Evolutionary conservation across 2,329 filamentous ascomycete species (phyloP).

Genomic region (Ceratocystis lukuohia): DNA sequence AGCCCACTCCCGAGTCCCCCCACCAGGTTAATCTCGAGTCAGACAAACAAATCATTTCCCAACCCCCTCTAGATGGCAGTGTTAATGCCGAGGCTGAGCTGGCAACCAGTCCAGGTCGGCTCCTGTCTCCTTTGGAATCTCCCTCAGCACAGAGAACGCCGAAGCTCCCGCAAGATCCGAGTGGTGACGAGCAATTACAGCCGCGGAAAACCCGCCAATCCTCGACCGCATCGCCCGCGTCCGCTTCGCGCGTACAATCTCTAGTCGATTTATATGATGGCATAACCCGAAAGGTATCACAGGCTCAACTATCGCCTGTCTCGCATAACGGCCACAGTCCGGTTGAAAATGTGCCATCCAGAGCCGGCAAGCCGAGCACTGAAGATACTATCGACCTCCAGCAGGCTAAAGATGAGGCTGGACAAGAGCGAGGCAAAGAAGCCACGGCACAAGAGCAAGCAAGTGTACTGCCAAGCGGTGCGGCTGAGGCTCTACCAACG

Average conservation of each 20-base stretch:
- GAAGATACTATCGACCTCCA: neutral
- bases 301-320: neutral
- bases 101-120: neutral
- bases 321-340: neutral
- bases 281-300: constrained; percentile 25
- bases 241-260: constrained; percentile 30
- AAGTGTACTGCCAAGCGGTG: neutral
- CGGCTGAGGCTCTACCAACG: neutral
- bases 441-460: neutral
- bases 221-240: constrained; percentile 1
- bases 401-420: no score
- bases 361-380: no score
- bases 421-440: neutral
- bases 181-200: constrained; percentile 8
- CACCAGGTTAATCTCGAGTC: neutral
- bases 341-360: neutral
- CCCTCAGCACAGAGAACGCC: neutral
- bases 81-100: neutral
- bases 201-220: constrained; percentile 8
- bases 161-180: neutral
- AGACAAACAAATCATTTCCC: neutral
- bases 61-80: neutral
- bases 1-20: neutral
- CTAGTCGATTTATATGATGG: constrained; percentile 40
- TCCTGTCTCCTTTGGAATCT: neutral